phyloP scores from a whole-genome alignment of 148 eudicot species.

The Cornus controversa region DNA sequence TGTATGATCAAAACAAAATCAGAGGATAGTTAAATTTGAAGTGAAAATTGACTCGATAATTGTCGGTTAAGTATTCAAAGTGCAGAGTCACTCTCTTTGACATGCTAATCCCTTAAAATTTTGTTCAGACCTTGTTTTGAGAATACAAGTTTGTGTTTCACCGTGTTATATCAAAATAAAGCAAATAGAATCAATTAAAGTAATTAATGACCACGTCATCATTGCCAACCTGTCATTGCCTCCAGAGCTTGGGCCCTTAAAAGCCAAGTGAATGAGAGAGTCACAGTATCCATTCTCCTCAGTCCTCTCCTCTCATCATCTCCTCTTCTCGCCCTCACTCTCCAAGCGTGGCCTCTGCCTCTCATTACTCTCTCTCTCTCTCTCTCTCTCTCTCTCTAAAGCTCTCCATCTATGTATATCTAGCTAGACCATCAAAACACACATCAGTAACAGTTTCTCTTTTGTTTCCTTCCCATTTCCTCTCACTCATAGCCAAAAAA shows the following conservation, averaged over 20 bases:
- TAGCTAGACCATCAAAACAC: neutral
- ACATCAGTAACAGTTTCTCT: constrained; percentile 26
- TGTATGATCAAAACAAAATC: too few species aligned
- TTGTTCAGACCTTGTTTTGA: too few species aligned
- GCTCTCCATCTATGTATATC: neutral
- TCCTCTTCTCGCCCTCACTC: neutral
- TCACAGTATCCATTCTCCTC: neutral
- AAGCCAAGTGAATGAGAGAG: neutral
- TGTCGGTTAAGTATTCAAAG: too few species aligned
- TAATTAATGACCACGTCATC: neutral
- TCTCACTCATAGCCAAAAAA: neutral
- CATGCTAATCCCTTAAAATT: too few species aligned
- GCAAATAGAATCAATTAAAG: too few species aligned
- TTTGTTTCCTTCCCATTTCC: constrained; percentile 16
- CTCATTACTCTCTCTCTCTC: constrained; percentile 36
- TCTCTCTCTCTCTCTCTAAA: constrained; percentile 18
- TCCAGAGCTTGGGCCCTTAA: neutral
- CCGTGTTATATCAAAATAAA: too few species aligned
- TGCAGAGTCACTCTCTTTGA: too few species aligned
- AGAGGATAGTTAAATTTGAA: too few species aligned
- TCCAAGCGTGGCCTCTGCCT: constrained; percentile 41
- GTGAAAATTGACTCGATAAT: too few species aligned
- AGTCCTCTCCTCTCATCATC: constrained; percentile 1
- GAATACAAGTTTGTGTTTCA: too few species aligned
- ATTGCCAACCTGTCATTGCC: constrained; percentile 4